Evolutionary conservation across 805 yeast genomes (phyloP).

Genomic region (Candida endomychidarum): DNA sequence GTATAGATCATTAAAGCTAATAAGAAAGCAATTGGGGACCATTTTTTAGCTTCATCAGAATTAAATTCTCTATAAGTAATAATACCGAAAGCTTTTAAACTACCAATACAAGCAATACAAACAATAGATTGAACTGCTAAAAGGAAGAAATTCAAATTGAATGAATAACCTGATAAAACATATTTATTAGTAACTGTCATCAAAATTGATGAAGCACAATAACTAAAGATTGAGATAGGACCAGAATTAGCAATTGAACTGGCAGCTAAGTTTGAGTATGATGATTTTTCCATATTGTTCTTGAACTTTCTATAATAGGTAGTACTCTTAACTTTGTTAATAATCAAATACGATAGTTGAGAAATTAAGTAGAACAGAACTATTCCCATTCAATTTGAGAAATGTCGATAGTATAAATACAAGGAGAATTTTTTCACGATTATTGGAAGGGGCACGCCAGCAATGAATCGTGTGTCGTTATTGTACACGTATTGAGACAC

Average conservation of each 20-base stretch:
- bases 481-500: too few relatives aligned
- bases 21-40: constrained; percentile 91
- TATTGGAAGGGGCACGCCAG: too few relatives aligned
- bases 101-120: constrained; percentile 70
- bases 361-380: constrained; percentile 38
- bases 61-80: constrained; percentile 87
- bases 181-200: constrained; percentile 98
- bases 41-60: constrained; percentile 85
- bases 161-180: constrained; percentile 72
- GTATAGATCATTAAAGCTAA: constrained; percentile 95
- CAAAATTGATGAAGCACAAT: constrained; percentile 91
- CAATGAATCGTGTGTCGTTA: not conserved
- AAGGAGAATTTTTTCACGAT: constrained; percentile 5
- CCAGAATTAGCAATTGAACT: constrained; percentile 51
- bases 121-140: constrained; percentile 87
- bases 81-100: constrained; percentile 70
- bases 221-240: constrained; percentile 70
- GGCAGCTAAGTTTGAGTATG: constrained; percentile 22
- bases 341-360: constrained; percentile 33
- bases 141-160: constrained; percentile 83
- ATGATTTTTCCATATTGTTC: constrained; percentile 33
- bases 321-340: constrained; percentile 20
- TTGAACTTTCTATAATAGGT: not conserved
- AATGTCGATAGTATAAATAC: constrained; percentile 8
- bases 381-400: constrained; percentile 38